Evolutionary conservation across 495 filamentous ascomycete species (phyloP).

Genomic region (Aspergillus mulundensis): DNA sequence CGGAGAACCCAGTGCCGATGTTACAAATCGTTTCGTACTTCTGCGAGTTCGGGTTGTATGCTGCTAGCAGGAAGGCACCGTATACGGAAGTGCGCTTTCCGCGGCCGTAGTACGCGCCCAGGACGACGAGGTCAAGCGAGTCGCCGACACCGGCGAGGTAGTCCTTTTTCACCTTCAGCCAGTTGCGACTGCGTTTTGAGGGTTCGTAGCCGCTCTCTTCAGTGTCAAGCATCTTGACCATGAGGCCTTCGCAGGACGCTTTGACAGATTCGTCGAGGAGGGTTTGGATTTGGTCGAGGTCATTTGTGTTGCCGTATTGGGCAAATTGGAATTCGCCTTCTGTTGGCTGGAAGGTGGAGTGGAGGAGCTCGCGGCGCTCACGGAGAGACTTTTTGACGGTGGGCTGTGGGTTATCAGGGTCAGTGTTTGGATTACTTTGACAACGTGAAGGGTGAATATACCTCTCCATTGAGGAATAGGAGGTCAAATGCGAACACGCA

Average conservation of each 20-base stretch:
- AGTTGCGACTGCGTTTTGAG: slow-evolving; percentile 90
- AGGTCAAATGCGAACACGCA: slow-evolving; percentile 98
- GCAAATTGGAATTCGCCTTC: slow-evolving; percentile 94
- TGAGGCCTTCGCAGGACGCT: slow-evolving; percentile 91
- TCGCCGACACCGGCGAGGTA: slow-evolving; percentile 91
- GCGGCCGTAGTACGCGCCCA: slow-evolving; percentile 90
- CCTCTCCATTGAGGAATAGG: slow-evolving; percentile 88
- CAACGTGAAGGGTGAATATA: slow-evolving; percentile 26
- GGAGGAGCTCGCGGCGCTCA: slow-evolving; percentile 74
- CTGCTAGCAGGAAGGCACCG: slow-evolving; percentile 90
- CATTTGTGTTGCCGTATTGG: slow-evolving; percentile 78
- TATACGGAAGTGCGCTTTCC: slow-evolving; percentile 95
- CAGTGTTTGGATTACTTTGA: neutral
- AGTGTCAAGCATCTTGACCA: slow-evolving; percentile 99
- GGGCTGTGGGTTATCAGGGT: slow-evolving; percentile 38
- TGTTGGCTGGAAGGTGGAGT: slow-evolving; percentile 64
- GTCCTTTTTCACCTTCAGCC: slow-evolving; percentile 99
- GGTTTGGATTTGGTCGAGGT: slow-evolving; percentile 85
- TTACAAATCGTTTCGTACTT: slow-evolving; percentile 95
- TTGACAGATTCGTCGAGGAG: slow-evolving; percentile 92
- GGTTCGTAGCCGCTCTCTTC: slow-evolving; percentile 89
- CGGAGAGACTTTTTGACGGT: slow-evolving; percentile 82
- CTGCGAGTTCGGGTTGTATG: slow-evolving; percentile 76
- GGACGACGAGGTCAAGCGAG: slow-evolving; percentile 91
- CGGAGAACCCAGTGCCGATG: slow-evolving; percentile 95